Evolutionary conservation across 2,329 filamentous ascomycete species (phyloP), one percentile per base, ranked within the genome.

Genomic region (Hypoxylon sp.): DNA sequence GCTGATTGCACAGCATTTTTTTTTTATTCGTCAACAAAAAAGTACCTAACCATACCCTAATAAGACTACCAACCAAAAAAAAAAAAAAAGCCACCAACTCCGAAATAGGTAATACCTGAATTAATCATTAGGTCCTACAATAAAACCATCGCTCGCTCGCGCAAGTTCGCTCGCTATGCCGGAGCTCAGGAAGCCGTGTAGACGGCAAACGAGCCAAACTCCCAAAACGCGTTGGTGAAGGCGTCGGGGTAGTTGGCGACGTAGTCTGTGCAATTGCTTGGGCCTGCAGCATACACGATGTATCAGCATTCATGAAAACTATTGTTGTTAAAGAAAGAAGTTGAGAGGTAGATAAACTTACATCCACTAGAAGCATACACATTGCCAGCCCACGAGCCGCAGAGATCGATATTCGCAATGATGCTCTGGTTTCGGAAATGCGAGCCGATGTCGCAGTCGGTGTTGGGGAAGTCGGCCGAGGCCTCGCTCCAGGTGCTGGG

Each of bases 401-500:
- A 88, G 5, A 88, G 69, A 65, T 85, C 81, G 55, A 88, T 87
- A 61, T 88, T 87, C 30, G 78, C 78, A 56, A 88, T 77, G 59
- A 88, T 87, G 58, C 81, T 84, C 66, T 86, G 79, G 62, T 88
- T 88, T 44, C 69, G 74, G 67, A 88, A 88, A 62, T 87, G 82
- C 3, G 70, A 73, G 4, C 69, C 67, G 38, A 88, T 81, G 51
- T 84, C 71, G 69, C 85, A 88, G 34, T 79, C 67, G 0, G 84
- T 88, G 59, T 72, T 76, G 9, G 86, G 86, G 65, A 88, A 88
- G 52, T 89, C 86, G 1, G 86, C 84, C 5, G 80, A 62, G 1
- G 87, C 82, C 2, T 70, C 74, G 11, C 84, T 86, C 80, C 87
- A 90, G 2, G 73, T 71, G 36, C 75, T 78, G 0, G 87, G 84